Conservation (phyloP, 179 eudicot species). For the Gypsophila paniculata region DNA sequence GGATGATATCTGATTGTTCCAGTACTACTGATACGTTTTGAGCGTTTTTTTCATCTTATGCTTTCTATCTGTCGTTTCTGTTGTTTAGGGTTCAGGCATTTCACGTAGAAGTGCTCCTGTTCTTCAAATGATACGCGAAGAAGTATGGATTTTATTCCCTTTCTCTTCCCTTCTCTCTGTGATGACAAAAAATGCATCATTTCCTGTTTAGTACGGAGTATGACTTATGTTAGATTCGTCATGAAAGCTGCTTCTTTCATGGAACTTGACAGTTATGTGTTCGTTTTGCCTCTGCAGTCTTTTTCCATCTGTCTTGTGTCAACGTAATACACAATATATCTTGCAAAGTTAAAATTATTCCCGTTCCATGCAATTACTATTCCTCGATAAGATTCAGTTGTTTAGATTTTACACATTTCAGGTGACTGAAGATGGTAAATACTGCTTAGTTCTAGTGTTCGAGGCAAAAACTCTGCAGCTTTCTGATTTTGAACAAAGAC, state of each 20-base stretch:
- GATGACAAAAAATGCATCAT: slow-evolving; percentile 14
- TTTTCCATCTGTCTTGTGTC: background rate
- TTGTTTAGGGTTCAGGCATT: slow-evolving; percentile 74
- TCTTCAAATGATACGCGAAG: slow-evolving; percentile 79
- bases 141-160: slow-evolving; percentile 45
- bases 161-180: background rate
- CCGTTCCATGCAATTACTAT: background rate
- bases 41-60: slow-evolving; percentile 16
- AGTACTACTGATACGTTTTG: background rate
- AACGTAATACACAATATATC: too few relatives aligned
- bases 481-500: slow-evolving; percentile 87
- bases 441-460: slow-evolving; percentile 66
- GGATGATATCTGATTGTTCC: background rate
- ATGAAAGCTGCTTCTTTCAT: too few relatives aligned
- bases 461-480: slow-evolving; percentile 76
- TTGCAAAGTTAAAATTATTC: background rate
- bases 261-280: background rate
- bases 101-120: slow-evolving; percentile 86
- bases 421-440: slow-evolving; percentile 89
- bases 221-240: background rate
- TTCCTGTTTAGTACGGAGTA: background rate
- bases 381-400: slow-evolving; percentile 2
- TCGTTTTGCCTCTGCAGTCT: background rate
- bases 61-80: slow-evolving; percentile 15
- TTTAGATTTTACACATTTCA: slow-evolving; percentile 23